phyloP scores from a whole-genome alignment of 1,139 yeast species.

The Debaryomyces singareniensis region DNA sequence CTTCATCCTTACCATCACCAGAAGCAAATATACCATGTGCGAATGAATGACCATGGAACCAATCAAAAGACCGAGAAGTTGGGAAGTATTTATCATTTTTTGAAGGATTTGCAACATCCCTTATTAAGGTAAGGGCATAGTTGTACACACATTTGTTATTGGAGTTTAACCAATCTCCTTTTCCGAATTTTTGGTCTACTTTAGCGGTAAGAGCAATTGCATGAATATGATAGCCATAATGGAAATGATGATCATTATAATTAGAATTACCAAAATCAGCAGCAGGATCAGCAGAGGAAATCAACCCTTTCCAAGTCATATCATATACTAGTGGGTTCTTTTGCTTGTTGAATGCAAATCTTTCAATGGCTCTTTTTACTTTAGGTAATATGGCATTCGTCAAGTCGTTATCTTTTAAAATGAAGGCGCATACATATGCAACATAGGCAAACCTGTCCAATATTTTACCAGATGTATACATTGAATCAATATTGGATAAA shows the following conservation, averaged over 20 bases:
- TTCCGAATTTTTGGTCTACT: conserved; percentile 34
- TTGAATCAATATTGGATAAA: conserved; percentile 59
- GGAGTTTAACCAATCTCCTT: conserved; percentile 20
- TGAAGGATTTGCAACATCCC: conserved; percentile 38
- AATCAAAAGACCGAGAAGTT: conserved; percentile 36
- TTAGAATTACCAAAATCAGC: conserved; percentile 75
- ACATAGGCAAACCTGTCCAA: conserved; percentile 72
- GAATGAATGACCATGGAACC: conserved; percentile 44
- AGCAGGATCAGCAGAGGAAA: conserved; percentile 59
- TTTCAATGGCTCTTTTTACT: conserved; percentile 52
- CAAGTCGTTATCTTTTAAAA: conserved; percentile 43
- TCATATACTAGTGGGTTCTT: conserved; percentile 64
- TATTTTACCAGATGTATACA: conserved; percentile 73
- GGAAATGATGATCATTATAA: conserved; percentile 80
- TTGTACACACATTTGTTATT: conserved; percentile 22
- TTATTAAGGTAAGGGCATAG: conserved; percentile 28
- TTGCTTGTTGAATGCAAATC: conserved; percentile 52
- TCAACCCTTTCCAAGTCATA: conserved; percentile 65
- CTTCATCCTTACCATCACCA: conserved; percentile 44
- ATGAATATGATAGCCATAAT: conserved; percentile 71
- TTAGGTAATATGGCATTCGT: conserved; percentile 41
- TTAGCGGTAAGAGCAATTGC: conserved; percentile 61
- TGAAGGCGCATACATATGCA: conserved; percentile 53
- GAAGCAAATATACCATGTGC: conserved; percentile 42
- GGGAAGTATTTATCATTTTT: conserved; percentile 32